Percentiles rank a stretch among this genome's conserved stretches.
These are phyloP conservation scores for Wallacemonas sp. DNA, from an alignment of 208 protist genomes.

Conservation along the genomic window DNA sequence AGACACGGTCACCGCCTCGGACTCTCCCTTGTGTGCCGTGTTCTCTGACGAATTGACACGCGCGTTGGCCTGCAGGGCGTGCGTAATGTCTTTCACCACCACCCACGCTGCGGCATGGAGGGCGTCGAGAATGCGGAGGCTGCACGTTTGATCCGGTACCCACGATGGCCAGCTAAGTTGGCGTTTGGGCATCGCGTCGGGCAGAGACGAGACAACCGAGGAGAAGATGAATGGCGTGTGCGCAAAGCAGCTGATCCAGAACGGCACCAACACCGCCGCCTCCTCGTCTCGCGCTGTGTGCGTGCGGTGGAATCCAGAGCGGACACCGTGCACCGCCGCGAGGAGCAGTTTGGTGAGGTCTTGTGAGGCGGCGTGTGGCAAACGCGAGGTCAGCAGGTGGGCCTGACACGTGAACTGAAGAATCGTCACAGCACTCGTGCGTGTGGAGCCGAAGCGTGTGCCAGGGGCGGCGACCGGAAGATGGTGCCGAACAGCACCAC, in stretches of 20 bases:
- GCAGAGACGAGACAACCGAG: neutral
- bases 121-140: slow-evolving; percentile 24
- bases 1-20: neutral
- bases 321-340: neutral
- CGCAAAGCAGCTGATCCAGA: slow-evolving; percentile 32
- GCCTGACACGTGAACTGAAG: neutral
- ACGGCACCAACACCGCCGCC: slow-evolving; percentile 10
- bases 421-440: no score
- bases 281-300: no score
- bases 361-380: neutral
- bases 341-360: slow-evolving; percentile 8
- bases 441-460: no score
- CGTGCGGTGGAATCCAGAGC: neutral
- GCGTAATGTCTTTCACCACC: slow-evolving; percentile 24
- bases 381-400: neutral
- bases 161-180: slow-evolving; percentile 29
- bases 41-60: neutral
- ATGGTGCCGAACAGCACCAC: neutral
- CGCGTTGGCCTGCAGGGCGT: neutral
- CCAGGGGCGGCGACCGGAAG: no score
- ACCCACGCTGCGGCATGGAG: slow-evolving; percentile 23
- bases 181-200: neutral
- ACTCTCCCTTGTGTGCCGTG: neutral
- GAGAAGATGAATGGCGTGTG: slow-evolving; percentile 24
- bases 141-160: slow-evolving; percentile 23